Evolutionary conservation across 805 yeast species (phyloP).

Genomic region (Teunomyces lycoperdinae): DNA sequence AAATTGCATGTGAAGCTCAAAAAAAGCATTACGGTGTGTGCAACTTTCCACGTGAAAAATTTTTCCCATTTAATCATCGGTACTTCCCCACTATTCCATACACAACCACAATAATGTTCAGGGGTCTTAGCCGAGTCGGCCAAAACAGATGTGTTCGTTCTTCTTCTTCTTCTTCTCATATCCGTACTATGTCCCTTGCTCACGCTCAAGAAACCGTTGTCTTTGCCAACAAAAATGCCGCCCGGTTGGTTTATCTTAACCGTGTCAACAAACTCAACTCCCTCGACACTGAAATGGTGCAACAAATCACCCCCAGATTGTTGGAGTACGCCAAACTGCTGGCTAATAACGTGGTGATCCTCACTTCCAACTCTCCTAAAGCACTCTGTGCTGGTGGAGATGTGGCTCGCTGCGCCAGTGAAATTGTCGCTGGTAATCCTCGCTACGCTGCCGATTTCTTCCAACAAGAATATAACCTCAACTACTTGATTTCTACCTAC

Average conservation of each 20-base stretch:
- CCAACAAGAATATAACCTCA: constrained; percentile 74
- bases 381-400: constrained; percentile 97
- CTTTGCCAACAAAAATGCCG: constrained; percentile 58
- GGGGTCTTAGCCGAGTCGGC: background rate
- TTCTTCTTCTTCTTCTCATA: constrained; percentile 4
- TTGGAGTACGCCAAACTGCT: constrained; percentile 72
- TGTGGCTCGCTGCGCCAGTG: constrained; percentile 73
- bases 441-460: constrained; percentile 62
- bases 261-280: constrained; percentile 85
- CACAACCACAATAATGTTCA: constrained; percentile 4
- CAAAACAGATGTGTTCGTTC: background rate
- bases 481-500: constrained; percentile 77
- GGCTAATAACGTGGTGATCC: constrained; percentile 60
- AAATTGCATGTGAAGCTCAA: background rate
- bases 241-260: constrained; percentile 74
- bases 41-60: constrained; percentile 4
- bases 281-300: constrained; percentile 71
- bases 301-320: constrained; percentile 67
- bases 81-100: background rate
- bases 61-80: background rate
- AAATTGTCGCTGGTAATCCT: constrained; percentile 47
- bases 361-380: constrained; percentile 63
- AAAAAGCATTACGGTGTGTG: background rate
- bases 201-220: constrained; percentile 53
- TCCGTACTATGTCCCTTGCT: constrained; percentile 9